Evolutionary conservation across 805 yeast genomes (phyloP).

Genomic region (Hyphopichia homilentoma): DNA sequence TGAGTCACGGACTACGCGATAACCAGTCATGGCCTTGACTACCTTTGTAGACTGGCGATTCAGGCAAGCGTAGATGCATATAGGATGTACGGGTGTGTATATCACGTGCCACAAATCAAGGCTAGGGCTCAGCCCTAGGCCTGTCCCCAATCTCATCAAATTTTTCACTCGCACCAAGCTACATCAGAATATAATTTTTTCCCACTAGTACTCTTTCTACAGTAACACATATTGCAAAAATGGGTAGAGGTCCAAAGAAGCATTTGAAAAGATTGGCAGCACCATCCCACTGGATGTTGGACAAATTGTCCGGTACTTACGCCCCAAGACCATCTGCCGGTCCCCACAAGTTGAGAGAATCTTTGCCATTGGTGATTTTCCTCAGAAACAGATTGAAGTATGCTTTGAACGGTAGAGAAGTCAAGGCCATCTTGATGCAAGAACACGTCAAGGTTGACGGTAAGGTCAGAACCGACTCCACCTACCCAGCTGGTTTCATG

Average conservation of each 20-base stretch:
- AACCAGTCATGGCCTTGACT: too few relatives aligned
- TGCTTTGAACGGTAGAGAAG: conserved; percentile 33
- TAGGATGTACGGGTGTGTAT: too few relatives aligned
- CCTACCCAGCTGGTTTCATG: conserved; percentile 32
- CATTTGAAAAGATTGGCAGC: conserved; percentile 36
- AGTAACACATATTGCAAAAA: too few relatives aligned
- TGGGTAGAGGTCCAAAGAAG: conserved; percentile 31
- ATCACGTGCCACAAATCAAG: too few relatives aligned
- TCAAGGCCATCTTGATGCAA: conserved; percentile 32
- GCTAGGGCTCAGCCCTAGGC: too few relatives aligned
- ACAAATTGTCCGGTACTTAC: conserved; percentile 33
- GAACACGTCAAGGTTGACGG: conserved; percentile 32
- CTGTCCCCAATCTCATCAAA: too few relatives aligned
- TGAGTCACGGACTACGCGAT: too few relatives aligned
- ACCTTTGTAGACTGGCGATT: too few relatives aligned
- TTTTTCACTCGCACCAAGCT: neutral
- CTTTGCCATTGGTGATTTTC: conserved; percentile 29
- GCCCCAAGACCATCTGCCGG: conserved; percentile 35
- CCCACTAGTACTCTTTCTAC: too few relatives aligned
- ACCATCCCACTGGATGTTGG: conserved; percentile 37
- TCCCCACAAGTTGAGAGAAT: conserved; percentile 34
- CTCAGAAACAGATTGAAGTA: conserved; percentile 33
- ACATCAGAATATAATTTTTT: neutral
- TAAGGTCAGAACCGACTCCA: conserved; percentile 31
- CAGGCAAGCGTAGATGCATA: too few relatives aligned